These are phyloP conservation scores for Carex scoparia DNA, from an alignment of 176 grass and related monocot genomes.

Conservation along the genomic window DNA sequence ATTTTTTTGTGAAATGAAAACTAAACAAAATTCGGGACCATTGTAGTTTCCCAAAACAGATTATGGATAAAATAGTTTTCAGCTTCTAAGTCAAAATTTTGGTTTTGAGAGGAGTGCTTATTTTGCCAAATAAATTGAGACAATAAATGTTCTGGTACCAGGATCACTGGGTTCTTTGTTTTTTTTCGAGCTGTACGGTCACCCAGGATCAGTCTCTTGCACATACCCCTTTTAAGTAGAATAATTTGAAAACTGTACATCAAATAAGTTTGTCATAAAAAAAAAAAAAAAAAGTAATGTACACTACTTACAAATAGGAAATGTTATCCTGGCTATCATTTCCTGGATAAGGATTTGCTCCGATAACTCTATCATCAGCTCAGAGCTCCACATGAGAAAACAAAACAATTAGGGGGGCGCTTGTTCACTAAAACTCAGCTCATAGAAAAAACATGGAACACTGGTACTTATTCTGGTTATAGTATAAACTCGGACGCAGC, in stretches of 20 bases:
- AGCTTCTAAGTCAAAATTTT: not conserved
- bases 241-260: not conserved
- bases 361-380: not conserved
- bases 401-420: not conserved
- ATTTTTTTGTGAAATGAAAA: too few species aligned
- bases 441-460: not conserved
- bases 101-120: not conserved
- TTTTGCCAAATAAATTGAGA: not conserved
- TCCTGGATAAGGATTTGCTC: not conserved
- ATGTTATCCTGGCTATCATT: not conserved
- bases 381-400: not conserved
- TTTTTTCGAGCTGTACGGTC: not conserved
- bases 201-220: not conserved
- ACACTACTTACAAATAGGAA: slow-evolving; percentile 2
- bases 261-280: not conserved
- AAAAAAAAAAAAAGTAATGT: not conserved
- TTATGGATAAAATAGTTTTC: not conserved
- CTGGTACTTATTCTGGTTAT: not conserved
- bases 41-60: not conserved
- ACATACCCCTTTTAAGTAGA: not conserved
- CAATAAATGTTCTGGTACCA: not conserved
- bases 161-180: not conserved
- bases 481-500: not conserved
- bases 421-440: not conserved
- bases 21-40: not conserved